Conservation (phyloP, 495 filamentous ascomycete species). For the Penicillium soppii region DNA sequence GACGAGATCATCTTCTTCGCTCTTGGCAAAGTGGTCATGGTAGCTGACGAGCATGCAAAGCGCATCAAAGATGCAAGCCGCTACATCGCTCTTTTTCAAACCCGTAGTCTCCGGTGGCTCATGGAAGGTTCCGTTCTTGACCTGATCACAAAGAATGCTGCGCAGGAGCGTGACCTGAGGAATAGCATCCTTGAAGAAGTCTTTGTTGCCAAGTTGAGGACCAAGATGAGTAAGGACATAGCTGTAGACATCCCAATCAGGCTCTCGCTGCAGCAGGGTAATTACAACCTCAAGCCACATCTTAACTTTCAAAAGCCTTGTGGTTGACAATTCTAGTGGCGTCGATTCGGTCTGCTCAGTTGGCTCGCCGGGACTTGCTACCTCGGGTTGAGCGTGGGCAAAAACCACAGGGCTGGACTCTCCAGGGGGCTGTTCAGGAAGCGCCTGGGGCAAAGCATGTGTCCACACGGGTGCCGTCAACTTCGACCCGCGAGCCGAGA, state of each 20-base stretch:
- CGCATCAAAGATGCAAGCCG: constrained; percentile 80
- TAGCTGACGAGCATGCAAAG: constrained; percentile 86
- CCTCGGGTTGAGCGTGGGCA: constrained; percentile 28
- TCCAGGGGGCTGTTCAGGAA: constrained; percentile 52
- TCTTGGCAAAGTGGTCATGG: constrained; percentile 77
- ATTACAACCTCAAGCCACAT: constrained; percentile 77
- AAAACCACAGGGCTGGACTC: constrained; percentile 47
- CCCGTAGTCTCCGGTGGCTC: constrained; percentile 73
- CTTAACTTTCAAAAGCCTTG: constrained; percentile 57
- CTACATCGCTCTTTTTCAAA: constrained; percentile 83
- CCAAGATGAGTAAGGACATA: constrained; percentile 86
- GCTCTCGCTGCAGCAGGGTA: constrained; percentile 68
- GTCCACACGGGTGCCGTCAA: constrained; percentile 56
- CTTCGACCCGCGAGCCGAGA: constrained; percentile 39
- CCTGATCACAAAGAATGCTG: constrained; percentile 73
- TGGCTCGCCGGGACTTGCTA: constrained; percentile 6
- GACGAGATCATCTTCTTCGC: constrained; percentile 86
- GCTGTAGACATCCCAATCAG: constrained; percentile 93
- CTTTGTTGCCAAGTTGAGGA: constrained; percentile 83
- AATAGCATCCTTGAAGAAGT: constrained; percentile 71
- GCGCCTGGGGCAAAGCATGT: constrained; percentile 46
- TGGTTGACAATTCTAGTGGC: constrained; percentile 12
- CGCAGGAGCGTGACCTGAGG: constrained; percentile 75
- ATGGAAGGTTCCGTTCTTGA: constrained; percentile 69
- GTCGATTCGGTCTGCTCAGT: constrained; percentile 17